Base-by-base conservation (phyloP, 352 stramenopile genomes). In the Phytophthora sansomeana region DNA sequence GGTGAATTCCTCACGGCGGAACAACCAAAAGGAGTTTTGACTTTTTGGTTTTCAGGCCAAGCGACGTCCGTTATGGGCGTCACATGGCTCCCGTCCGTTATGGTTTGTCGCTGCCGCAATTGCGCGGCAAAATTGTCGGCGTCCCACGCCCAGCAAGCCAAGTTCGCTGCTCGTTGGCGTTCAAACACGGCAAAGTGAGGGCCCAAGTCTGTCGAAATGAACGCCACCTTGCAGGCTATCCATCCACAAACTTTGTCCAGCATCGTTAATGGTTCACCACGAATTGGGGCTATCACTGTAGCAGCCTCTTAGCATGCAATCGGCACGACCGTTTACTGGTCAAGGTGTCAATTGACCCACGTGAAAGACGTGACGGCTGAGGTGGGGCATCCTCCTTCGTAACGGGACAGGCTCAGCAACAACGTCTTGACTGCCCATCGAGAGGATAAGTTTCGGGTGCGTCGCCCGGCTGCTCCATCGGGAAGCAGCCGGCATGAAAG, bases 361-460 rank as follows among this genome's bases (percentile, higher is more conserved):
- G n/a, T n/a, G n/a, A n/a, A n/a, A n/a, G n/a, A n/a, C n/a, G n/a
- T n/a, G 33, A 13, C 10, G 10, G 33, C 33, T 38, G 33, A 38
- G 33, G 33, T 38, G 33, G 33, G 33, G 43, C 43, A 50, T 50
- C 43, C 21, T 50, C 43, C 43, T n/a, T n/a, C n/a, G n/a, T 32
- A 32, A 7, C 11, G 43, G 43, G 43, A 50, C 43, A 50, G 43
- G 43, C 33, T 32, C 24, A 4, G 6, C 43, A 50, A 29, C 17
- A 28, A 50, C 43, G 21, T 32, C 43, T 50, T 21, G 24, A 35
- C n/a, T 50, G 33, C 48, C 52, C 52, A 59, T 49, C 52, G 38
- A 49, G 52, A 50, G 24, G 52, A 59, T 48, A 50, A 50, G 16
- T 59, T 59, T 59, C 52, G 30, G 28, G 47, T 30, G 14, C 30